Conservation (phyloP, 192 early-diverging fungal species). For the Backusella liffmaniae region DNA sequence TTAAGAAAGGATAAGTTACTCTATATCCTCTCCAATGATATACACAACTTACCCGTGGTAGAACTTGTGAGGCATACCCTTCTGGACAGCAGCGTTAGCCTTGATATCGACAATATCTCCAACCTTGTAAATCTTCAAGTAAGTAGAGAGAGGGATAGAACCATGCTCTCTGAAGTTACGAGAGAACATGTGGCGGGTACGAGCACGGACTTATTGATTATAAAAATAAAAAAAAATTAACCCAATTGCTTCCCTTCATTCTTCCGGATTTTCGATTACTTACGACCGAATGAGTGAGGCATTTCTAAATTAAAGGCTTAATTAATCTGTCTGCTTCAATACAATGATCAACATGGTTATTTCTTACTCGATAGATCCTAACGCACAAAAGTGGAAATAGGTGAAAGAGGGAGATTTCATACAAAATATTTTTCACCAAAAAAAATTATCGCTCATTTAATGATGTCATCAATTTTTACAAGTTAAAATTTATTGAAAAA, state of each 20-base stretch:
- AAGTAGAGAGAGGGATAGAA: constrained; percentile 91
- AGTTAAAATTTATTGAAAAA: no score
- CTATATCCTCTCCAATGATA: not conserved
- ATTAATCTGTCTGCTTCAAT: not conserved
- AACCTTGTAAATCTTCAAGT: constrained; percentile 97
- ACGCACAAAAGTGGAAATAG: constrained; percentile 2
- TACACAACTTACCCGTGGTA: no score
- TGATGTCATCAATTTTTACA: not conserved
- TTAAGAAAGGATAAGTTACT: no score
- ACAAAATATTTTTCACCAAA: not conserved
- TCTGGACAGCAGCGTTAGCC: constrained; percentile 98
- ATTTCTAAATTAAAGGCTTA: constrained; percentile 16
- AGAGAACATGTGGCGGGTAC: constrained; percentile 97
- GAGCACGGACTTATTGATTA: constrained; percentile 68
- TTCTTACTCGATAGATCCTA: constrained; percentile 5
- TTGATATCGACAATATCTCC: constrained; percentile 99
- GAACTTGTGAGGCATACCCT: constrained; percentile 99
- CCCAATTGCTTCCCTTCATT: not conserved
- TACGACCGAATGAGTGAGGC: constrained; percentile 44
- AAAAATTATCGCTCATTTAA: constrained; percentile 3
- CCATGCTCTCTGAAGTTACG: constrained; percentile 97
- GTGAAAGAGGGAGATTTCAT: constrained; percentile 4
- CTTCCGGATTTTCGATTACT: not conserved
- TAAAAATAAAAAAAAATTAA: not conserved
- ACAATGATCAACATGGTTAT: not conserved